Conservation (phyloP, 352 stramenopile genomes). For the Peronospora belbahrii region DNA sequence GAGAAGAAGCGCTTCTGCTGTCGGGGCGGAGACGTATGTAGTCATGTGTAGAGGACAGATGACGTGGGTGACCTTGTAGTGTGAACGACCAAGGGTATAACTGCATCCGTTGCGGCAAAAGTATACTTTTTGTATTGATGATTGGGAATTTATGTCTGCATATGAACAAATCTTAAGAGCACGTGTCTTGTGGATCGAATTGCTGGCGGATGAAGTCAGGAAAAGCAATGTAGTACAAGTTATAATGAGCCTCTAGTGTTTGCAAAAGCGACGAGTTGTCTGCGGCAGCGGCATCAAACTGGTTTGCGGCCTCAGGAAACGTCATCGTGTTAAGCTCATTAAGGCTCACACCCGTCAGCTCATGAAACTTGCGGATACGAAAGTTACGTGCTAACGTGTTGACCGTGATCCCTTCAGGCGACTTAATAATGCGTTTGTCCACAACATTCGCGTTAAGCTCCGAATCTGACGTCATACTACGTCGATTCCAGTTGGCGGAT, state of each 20-base stretch:
- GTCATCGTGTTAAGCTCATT: slow-evolving; percentile 10
- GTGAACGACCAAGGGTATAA: background rate
- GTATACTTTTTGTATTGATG: background rate
- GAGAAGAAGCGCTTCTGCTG: background rate
- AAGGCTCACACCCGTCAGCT: slow-evolving; percentile 19
- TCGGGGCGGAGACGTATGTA: background rate
- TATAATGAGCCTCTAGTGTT: background rate
- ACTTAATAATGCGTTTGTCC: slow-evolving; percentile 27
- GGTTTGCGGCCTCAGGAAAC: slow-evolving; percentile 13
- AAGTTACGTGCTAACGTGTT: slow-evolving; percentile 19
- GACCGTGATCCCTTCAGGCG: slow-evolving; percentile 17
- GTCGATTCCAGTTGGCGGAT: slow-evolving; percentile 51
- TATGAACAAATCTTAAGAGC: background rate
- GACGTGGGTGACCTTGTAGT: no score
- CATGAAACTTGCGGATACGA: slow-evolving; percentile 30
- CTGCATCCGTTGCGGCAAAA: background rate
- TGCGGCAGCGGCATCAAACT: slow-evolving; percentile 18
- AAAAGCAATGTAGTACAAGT: slow-evolving; percentile 3
- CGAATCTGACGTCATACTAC: slow-evolving; percentile 38
- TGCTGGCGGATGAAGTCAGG: slow-evolving; percentile 1
- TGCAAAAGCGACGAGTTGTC: slow-evolving; percentile 8
- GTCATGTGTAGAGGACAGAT: background rate
- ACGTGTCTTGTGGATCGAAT: slow-evolving; percentile 3
- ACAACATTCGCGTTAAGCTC: slow-evolving; percentile 49
- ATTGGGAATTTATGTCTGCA: background rate